Evolutionary conservation across 2,329 filamentous ascomycete species (phyloP).

Genomic region (Mycosphaerella arachidis): DNA sequence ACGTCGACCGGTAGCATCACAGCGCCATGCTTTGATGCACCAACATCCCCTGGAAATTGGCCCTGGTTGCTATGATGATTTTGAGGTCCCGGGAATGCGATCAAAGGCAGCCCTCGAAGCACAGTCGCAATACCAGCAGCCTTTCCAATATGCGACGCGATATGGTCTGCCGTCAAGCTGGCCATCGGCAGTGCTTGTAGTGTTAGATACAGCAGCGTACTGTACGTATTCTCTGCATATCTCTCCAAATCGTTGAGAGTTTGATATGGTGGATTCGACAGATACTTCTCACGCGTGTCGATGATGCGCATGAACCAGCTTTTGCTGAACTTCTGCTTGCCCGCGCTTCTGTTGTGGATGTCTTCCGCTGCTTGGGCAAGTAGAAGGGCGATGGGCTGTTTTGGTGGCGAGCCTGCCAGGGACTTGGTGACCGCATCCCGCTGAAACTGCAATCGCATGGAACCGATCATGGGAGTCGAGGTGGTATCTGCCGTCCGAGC

Average conservation of each 20-base stretch:
- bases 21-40: conserved; percentile 52
- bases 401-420: conserved; percentile 72
- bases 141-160: conserved; percentile 93
- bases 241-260: conserved; percentile 70
- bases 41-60: conserved; percentile 36
- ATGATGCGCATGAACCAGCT: conserved; percentile 65
- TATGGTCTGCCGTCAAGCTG: conserved; percentile 81
- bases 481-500: conserved; percentile 86
- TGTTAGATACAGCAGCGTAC: conserved; percentile 83
- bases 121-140: conserved; percentile 83
- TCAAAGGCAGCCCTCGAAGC: conserved; percentile 77
- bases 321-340: conserved; percentile 50
- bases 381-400: conserved; percentile 85
- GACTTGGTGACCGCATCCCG: conserved; percentile 75
- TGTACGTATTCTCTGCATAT: conserved; percentile 93
- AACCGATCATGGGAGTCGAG: conserved; percentile 78
- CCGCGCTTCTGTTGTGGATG: conserved; percentile 45
- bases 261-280: conserved; percentile 77
- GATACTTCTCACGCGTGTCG: conserved; percentile 72
- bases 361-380: conserved; percentile 67
- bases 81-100: conserved; percentile 70
- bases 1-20: conserved; percentile 82
- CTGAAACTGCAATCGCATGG: conserved; percentile 94
- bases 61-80: conserved; percentile 52
- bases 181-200: conserved; percentile 73